Evolutionary conservation across 768 basidiomycete species (phyloP), one percentile per base, ranked within the genome.

Genomic region (Mycena polygramma): DNA sequence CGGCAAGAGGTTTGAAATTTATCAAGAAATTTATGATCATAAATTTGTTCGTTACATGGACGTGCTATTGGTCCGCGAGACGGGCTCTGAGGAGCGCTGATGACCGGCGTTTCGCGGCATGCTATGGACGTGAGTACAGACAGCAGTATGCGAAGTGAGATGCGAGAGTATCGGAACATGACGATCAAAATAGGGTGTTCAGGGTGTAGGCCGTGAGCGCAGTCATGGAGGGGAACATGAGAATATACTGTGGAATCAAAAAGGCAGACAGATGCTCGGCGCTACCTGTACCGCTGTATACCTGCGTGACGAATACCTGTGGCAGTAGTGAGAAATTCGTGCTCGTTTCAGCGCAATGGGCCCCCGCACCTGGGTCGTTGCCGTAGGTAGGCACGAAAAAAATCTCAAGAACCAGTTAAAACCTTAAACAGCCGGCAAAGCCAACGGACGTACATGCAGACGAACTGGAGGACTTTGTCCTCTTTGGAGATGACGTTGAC

Each of bases 231-330:
- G 85, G 70, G 60, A 87, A 81, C 86, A 88, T 87, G 30, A 88
- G 73, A 52, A 86, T 78, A 73, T 88, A 88, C 71, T 88, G 91
- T 15, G 90, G 90, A 43, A 92, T 88, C 54, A 92, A 81, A 75
- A 91, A 92, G 7, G 87, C 82, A 1, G 89, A 83, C 6, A 92
- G 78, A 72, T 91, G 86, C 57, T 90, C 89, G 7, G 90, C 89
- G 36, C 81, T 84, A 35, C 92, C 91, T 1, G 89, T 90, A 2
- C 88, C 90, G 54, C 89, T 91, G 74, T 90, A 88, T 11, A 90
- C 86, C 73, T 92, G 90, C 1, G 90, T 91, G 45, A 92, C 78
- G 65, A 85, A 86, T 0, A 92, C 90, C 86, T 91, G 51, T 20
- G 8, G 48, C 14, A 13, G n/a, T 43, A 4, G 41, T 58, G n/a